Evolutionary conservation across 2,329 filamentous ascomycete genomes (phyloP).

Genomic region (Fusarium sp.): DNA sequence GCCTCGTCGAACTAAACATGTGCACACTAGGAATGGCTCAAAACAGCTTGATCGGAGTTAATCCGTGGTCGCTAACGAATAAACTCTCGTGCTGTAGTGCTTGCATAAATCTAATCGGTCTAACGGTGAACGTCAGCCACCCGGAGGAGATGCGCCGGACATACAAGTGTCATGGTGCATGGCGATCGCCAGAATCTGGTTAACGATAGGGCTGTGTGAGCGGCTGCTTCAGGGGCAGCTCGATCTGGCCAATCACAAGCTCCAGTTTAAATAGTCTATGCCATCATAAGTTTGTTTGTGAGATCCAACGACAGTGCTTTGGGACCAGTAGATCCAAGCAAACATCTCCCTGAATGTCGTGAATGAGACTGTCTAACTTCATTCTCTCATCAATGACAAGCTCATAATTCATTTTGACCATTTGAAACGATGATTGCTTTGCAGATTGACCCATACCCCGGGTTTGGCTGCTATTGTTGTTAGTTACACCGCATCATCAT

Average conservation of each 20-base stretch:
- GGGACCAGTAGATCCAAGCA: background rate
- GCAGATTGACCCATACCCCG: background rate
- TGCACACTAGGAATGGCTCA: background rate
- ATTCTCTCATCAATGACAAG: background rate
- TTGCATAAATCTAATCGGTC: background rate
- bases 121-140: background rate
- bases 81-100: background rate
- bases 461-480: background rate
- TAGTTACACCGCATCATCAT: background rate
- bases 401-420: background rate
- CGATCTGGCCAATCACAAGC: background rate
- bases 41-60: background rate
- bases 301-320: background rate
- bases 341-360: background rate
- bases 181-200: background rate
- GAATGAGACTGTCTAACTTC: background rate
- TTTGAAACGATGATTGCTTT: too few species aligned
- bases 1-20: background rate
- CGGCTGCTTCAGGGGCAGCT: background rate
- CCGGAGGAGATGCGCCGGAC: background rate
- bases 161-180: background rate
- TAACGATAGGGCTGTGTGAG: background rate
- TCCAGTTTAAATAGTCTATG: background rate
- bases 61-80: background rate
- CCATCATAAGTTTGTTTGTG: background rate